phyloP scores from a whole-genome alignment of 2,329 filamentous ascomycete genomes.

The Lachnellula occidentalis region DNA sequence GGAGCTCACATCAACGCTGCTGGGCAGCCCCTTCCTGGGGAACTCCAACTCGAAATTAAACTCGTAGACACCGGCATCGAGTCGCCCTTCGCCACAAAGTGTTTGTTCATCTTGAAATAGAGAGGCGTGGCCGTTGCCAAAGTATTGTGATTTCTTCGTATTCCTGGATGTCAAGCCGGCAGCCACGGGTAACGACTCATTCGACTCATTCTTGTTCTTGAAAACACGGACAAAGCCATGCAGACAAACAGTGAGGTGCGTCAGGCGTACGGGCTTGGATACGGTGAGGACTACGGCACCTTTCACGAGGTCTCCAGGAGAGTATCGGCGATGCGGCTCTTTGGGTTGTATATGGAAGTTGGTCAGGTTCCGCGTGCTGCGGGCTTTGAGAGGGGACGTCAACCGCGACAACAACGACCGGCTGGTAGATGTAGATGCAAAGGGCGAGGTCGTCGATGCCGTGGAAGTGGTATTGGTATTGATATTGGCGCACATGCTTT shows the following conservation, averaged over 20 bases:
- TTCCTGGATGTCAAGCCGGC: constrained; percentile 31
- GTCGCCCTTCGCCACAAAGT: constrained; percentile 69
- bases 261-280: constrained; percentile 69
- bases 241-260: constrained; percentile 71
- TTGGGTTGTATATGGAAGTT: constrained; percentile 75
- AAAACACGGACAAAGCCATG: constrained; percentile 77
- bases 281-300: constrained; percentile 69
- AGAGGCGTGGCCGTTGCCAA: constrained; percentile 72
- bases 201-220: constrained; percentile 56
- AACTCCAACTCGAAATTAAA: constrained; percentile 74
- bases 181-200: constrained; percentile 40
- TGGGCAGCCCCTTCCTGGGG: constrained; percentile 66
- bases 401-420: constrained; percentile 36
- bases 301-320: constrained; percentile 65
- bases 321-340: constrained; percentile 73
- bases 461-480: constrained; percentile 26
- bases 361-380: constrained; percentile 55
- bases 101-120: constrained; percentile 80
- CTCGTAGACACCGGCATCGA: constrained; percentile 70
- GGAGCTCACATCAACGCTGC: constrained; percentile 81
- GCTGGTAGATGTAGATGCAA: constrained; percentile 21
- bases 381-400: constrained; percentile 39
- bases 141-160: constrained; percentile 47
- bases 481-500: constrained; percentile 32
- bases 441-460: constrained; percentile 20